These are phyloP conservation scores for Geotrichum australiense DNA, from an alignment of 1,139 yeast species.

Conservation along the genomic window DNA sequence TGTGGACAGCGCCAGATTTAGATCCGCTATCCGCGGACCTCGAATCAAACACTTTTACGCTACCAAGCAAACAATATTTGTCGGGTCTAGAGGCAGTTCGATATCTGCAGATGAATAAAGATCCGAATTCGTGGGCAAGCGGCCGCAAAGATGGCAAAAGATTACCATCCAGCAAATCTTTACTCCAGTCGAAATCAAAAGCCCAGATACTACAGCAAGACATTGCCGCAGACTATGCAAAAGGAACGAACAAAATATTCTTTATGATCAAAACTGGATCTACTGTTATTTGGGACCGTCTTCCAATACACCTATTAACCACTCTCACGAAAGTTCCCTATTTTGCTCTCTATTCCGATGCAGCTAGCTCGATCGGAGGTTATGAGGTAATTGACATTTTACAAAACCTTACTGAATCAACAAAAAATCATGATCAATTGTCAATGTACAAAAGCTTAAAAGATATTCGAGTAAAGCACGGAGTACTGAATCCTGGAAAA, in stretches of 20 bases:
- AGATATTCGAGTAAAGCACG: constrained; percentile 19
- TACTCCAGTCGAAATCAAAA: constrained; percentile 5
- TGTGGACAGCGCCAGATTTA: no score
- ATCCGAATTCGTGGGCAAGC: no score
- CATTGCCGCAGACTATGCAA: constrained; percentile 25
- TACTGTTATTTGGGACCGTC: constrained; percentile 33
- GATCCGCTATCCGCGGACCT: no score
- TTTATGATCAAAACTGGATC: constrained; percentile 36
- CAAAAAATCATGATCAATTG: constrained; percentile 24
- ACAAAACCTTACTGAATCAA: constrained; percentile 26
- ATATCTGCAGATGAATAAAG: no score
- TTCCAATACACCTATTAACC: constrained; percentile 34
- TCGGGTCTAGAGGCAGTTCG: no score
- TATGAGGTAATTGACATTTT: constrained; percentile 32
- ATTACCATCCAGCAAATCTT: background rate
- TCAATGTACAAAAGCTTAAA: constrained; percentile 28
- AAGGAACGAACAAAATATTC: constrained; percentile 25
- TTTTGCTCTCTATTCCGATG: constrained; percentile 34
- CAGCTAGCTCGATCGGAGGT: constrained; percentile 31
- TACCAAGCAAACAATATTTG: no score
- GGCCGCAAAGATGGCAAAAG: no score
- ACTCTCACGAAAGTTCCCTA: constrained; percentile 32
- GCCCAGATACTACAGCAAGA: constrained; percentile 23
- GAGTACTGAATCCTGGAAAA: constrained; percentile 2
- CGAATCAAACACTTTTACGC: no score